Base-by-base conservation (phyloP, 2,329 filamentous ascomycete genomes). In the Mycosphaerelloides madeirae region DNA sequence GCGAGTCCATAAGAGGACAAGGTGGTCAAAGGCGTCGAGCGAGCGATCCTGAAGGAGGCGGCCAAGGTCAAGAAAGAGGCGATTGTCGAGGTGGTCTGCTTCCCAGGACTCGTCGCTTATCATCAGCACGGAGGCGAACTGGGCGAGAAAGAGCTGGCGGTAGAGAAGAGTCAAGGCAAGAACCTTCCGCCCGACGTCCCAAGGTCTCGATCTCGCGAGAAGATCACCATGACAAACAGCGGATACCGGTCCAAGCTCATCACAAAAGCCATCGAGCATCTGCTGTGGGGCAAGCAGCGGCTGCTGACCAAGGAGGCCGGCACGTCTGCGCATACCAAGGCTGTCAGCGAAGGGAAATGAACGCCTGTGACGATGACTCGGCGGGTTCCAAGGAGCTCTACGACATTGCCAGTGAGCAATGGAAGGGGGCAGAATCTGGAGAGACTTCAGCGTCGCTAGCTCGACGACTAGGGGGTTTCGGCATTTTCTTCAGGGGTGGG, bases 331-430 rank as follows among this genome's bases (percentile, higher is more conserved):
- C 53, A 60, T 43, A 46, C 61, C 8, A 54, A 60, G 29, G n/a
- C n/a, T n/a, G n/a, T n/a, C n/a, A n/a, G n/a, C n/a, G n/a, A n/a
- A n/a, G n/a, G 2, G 48, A 46, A 8, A 46, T 38, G 41, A 29
- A 41, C 28, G 65, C 31, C 54, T 60, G 61, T 29, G 64, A 65
- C 33, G 61, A 64, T 20, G 68, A 68, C 43, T 66, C 63, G 19
- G 55, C 57, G 31, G 59, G 42, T 2, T 55, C 51, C 54, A 19
- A 59, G 52, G 41, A 64, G 56, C 38, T 60, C 42, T 54, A 47
- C 28, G 50, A 58, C 15, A 37, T 44, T 9, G n/a, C n/a, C n/a
- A n/a, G n/a, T n/a, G n/a, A n/a, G n/a, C n/a, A n/a, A n/a, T n/a
- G n/a, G n/a, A n/a, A n/a, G n/a, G n/a, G n/a, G n/a, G n/a, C n/a